These are phyloP conservation scores for Podila epigama DNA, from an alignment of 192 early-diverging fungal genomes.

Conservation along the genomic window DNA sequence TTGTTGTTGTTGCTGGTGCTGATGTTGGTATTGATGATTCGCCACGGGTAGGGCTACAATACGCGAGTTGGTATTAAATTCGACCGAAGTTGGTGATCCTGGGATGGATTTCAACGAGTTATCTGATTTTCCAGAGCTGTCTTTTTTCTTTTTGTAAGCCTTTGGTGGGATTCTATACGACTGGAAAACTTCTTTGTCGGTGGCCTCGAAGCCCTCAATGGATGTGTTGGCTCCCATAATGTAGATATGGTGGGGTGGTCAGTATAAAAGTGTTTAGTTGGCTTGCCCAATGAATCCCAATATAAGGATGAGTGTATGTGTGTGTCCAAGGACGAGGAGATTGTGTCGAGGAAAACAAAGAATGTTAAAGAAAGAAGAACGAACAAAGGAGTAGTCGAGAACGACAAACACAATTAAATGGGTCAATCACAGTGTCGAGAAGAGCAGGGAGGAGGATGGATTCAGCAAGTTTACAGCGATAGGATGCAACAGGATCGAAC, in stretches of 20 bases:
- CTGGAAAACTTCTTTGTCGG: constrained; percentile 43
- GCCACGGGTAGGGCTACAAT: too few species aligned
- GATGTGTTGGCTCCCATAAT: constrained; percentile 39
- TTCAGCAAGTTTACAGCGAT: neutral
- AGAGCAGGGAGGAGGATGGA: neutral
- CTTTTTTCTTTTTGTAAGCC: constrained; percentile 42
- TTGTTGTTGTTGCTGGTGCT: constrained; percentile 4
- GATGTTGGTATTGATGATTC: neutral
- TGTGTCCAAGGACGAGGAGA: too few species aligned
- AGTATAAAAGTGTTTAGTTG: neutral
- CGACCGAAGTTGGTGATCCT: constrained; percentile 12
- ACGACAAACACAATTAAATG: neutral
- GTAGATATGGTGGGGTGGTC: too few species aligned
- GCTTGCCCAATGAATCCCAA: too few species aligned
- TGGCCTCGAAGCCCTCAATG: constrained; percentile 26
- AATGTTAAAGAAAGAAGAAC: neutral
- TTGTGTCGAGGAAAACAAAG: too few species aligned
- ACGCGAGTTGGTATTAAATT: too few species aligned
- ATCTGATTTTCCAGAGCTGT: neutral
- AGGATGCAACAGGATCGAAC: neutral
- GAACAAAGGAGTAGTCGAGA: neutral
- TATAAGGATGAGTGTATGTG: too few species aligned
- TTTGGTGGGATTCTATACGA: constrained; percentile 44
- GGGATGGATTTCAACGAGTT: neutral
- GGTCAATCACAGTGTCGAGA: neutral